Evolutionary conservation across 306 rosid genomes (phyloP).

Genomic region (Lathyrus oleraceus): DNA sequence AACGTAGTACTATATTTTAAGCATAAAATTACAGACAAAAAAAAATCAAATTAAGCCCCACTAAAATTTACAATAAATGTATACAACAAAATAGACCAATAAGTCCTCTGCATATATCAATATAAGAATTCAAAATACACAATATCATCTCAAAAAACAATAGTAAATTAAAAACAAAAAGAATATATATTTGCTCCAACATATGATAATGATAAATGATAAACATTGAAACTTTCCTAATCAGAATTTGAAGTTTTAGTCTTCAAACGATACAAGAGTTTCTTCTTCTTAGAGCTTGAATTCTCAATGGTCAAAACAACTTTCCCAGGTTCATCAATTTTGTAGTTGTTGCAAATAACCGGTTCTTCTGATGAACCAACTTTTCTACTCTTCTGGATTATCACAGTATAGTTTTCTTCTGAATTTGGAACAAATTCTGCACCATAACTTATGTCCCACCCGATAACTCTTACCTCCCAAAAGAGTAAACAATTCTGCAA

Average conservation of each 20-base stretch:
- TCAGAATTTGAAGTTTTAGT: slow-evolving; percentile 44
- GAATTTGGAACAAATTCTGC: slow-evolving; percentile 72
- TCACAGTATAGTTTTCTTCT: slow-evolving; percentile 67
- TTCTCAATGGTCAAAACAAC: slow-evolving; percentile 68
- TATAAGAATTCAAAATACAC: slow-evolving; percentile 34
- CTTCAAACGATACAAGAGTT: slow-evolving; percentile 75
- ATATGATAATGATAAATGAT: slow-evolving; percentile 12
- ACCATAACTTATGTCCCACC: slow-evolving; percentile 75
- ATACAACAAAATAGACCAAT: slow-evolving; percentile 30
- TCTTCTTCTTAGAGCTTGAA: slow-evolving; percentile 71
- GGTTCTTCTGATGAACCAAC: slow-evolving; percentile 52
- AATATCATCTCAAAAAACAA: slow-evolving; percentile 31
- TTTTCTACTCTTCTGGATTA: slow-evolving; percentile 65
- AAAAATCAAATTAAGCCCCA: slow-evolving; percentile 28
- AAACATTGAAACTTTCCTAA: slow-evolving; percentile 32
- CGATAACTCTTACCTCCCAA: slow-evolving; percentile 75
- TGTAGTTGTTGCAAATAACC: slow-evolving; percentile 51
- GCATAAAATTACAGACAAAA: slow-evolving; percentile 23
- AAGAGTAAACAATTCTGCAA: slow-evolving; percentile 45
- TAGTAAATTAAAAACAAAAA: slow-evolving; percentile 2
- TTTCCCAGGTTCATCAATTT: slow-evolving; percentile 64
- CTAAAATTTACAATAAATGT: slow-evolving; percentile 41
- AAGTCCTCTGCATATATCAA: slow-evolving; percentile 27
- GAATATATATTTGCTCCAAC: neutral
- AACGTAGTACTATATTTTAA: slow-evolving; percentile 6